These are phyloP conservation scores for Aschersonia sp. DNA, from an alignment of 2,329 filamentous ascomycete genomes.

Conservation along the genomic window DNA sequence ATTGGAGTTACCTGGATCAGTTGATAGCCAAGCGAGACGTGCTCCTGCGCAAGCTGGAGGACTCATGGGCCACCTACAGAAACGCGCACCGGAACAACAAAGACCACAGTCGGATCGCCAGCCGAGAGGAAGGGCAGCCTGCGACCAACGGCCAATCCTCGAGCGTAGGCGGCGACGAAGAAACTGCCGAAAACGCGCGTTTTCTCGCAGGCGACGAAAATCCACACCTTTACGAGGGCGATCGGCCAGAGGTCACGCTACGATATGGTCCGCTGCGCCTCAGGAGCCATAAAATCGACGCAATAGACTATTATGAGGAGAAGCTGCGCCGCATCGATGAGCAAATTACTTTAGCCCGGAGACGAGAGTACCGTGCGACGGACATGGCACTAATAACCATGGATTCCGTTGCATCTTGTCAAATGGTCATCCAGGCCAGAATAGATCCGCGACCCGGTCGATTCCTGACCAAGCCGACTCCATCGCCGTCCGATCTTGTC, in stretches of 20 bases:
- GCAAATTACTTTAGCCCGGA: slow-evolving; percentile 53
- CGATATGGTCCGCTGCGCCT: slow-evolving; percentile 67
- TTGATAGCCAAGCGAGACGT: slow-evolving; percentile 53
- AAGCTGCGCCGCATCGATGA: slow-evolving; percentile 67
- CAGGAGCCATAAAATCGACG: slow-evolving; percentile 62
- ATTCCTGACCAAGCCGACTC: slow-evolving; percentile 72
- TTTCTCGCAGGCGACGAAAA: slow-evolving; percentile 36
- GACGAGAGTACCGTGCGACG: slow-evolving; percentile 61
- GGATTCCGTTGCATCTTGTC: slow-evolving; percentile 82
- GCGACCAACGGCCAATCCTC: slow-evolving; percentile 13
- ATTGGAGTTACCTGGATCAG: slow-evolving; percentile 73
- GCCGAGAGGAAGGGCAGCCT: slow-evolving; percentile 1
- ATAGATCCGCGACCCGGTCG: slow-evolving; percentile 81
- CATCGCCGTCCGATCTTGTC: slow-evolving; percentile 81
- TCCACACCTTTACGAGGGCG: slow-evolving; percentile 22
- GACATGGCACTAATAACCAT: slow-evolving; percentile 92
- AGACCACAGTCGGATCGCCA: slow-evolving; percentile 3
- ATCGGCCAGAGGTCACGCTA: slow-evolving; percentile 55
- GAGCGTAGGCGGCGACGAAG: slow-evolving; percentile 19
- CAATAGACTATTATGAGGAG: slow-evolving; percentile 89
- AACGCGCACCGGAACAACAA: slow-evolving; percentile 11
- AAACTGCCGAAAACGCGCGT: slow-evolving; percentile 40
- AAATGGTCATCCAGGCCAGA: slow-evolving; percentile 93
- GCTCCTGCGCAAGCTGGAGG: slow-evolving; percentile 61
- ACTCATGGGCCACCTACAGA: slow-evolving; percentile 61